Conservation (phyloP, 805 yeast genomes). For the Gaillardinia entomophila region DNA sequence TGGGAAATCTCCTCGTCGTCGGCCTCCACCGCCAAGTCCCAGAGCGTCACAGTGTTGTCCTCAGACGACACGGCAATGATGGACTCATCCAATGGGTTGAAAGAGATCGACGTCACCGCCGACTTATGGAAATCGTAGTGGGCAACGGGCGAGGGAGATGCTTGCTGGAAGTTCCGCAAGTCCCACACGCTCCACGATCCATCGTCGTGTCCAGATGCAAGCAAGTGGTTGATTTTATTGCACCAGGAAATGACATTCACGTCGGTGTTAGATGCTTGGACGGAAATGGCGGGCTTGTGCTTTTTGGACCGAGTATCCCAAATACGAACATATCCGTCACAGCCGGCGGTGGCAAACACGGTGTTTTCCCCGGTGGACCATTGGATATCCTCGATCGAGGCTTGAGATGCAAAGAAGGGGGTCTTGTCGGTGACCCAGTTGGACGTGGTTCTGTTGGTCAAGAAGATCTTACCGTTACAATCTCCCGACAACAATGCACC, state of each 20-base stretch:
- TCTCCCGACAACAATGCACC: conserved; percentile 90
- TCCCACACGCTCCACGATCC: conserved; percentile 99
- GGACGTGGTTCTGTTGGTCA: conserved; percentile 70
- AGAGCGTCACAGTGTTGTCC: conserved; percentile 92
- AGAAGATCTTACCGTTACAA: conserved; percentile 72
- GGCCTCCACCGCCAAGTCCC: conserved; percentile 99
- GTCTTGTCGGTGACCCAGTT: conserved; percentile 83
- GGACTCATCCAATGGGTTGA: conserved; percentile 93
- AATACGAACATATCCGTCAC: conserved; percentile 85
- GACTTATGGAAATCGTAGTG: conserved; percentile 92
- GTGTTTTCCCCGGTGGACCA: conserved; percentile 92
- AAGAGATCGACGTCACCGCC: conserved; percentile 87
- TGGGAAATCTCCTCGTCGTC: conserved; percentile 94
- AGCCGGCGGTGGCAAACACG: conserved; percentile 92
- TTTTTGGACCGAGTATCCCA: conserved; percentile 96
- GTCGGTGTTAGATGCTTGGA: conserved; percentile 73
- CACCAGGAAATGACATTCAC: conserved; percentile 97
- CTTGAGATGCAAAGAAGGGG: conserved; percentile 63
- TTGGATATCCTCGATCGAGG: conserved; percentile 93
- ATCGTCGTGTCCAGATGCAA: conserved; percentile 96
- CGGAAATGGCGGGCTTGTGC: conserved; percentile 85
- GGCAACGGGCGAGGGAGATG: conserved; percentile 77
- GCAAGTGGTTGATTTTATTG: conserved; percentile 72
- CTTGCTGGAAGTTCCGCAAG: conserved; percentile 65
- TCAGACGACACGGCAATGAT: conserved; percentile 94